phyloP scores from a whole-genome alignment of 2,329 filamentous ascomycete genomes.

The Arthrobotrys sinensis region DNA sequence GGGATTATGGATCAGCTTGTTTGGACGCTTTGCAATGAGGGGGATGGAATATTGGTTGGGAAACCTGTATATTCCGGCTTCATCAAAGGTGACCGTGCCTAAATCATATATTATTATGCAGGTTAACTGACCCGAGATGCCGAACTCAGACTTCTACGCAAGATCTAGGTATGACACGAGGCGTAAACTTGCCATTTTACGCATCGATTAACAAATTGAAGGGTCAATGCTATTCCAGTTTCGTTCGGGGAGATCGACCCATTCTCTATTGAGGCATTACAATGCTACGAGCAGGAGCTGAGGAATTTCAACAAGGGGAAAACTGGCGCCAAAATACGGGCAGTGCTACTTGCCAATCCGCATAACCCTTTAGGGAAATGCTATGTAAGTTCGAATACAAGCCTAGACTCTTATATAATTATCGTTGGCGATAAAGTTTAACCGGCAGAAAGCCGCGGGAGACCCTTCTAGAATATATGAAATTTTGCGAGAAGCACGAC shows the following conservation, averaged over 20 bases:
- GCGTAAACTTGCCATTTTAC: no score
- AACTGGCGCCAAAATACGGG: slow-evolving; percentile 68
- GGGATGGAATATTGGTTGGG: slow-evolving; percentile 61
- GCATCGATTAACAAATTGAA: background rate
- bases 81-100: slow-evolving; percentile 17
- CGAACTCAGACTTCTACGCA: slow-evolving; percentile 9
- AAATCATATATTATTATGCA: background rate
- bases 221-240: slow-evolving; percentile 31
- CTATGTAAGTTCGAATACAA: slow-evolving; percentile 61
- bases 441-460: slow-evolving; percentile 55
- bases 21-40: slow-evolving; percentile 57
- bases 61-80: slow-evolving; percentile 60
- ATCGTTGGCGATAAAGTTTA: background rate
- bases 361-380: slow-evolving; percentile 66
- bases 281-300: slow-evolving; percentile 37
- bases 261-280: slow-evolving; percentile 40
- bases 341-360: slow-evolving; percentile 70
- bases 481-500: slow-evolving; percentile 70
- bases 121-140: background rate
- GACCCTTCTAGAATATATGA: slow-evolving; percentile 67
- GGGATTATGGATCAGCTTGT: slow-evolving; percentile 46
- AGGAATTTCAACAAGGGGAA: slow-evolving; percentile 38
- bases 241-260: slow-evolving; percentile 44
- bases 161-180: slow-evolving; percentile 24
- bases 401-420: slow-evolving; percentile 11